phyloP scores from a whole-genome alignment of 148 eudicot species.

The Vaccinium myrtillus region DNA sequence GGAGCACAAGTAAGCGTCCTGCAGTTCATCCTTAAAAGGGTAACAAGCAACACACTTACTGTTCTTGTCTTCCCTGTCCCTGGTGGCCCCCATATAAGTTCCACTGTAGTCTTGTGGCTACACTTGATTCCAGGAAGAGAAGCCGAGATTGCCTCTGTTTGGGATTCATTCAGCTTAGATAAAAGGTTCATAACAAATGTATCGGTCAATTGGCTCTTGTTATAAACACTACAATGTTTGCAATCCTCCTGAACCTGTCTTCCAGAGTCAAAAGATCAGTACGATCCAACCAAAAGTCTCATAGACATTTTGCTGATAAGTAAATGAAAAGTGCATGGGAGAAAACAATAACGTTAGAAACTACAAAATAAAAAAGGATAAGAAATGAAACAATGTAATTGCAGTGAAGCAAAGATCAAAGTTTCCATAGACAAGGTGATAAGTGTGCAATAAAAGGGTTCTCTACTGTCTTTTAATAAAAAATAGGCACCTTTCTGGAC shows the following conservation, averaged over 20 bases:
- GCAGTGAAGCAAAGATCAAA: neutral
- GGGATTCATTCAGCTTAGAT: slow-evolving; percentile 43
- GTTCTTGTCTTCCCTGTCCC: slow-evolving; percentile 67
- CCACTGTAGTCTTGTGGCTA: slow-evolving; percentile 32
- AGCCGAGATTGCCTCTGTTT: slow-evolving; percentile 38
- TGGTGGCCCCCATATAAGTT: slow-evolving; percentile 67
- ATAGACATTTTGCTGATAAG: neutral
- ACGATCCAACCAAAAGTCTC: slow-evolving; percentile 2
- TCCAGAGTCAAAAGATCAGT: neutral
- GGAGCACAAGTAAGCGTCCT: slow-evolving; percentile 52
- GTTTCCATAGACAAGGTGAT: neutral
- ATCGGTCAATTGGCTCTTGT: slow-evolving; percentile 20
- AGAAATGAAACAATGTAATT: neutral
- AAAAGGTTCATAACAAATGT: slow-evolving; percentile 18
- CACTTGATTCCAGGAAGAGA: slow-evolving; percentile 35
- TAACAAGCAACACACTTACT: slow-evolving; percentile 35
- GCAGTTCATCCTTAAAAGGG: slow-evolving; percentile 33
- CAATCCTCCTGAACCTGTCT: slow-evolving; percentile 42
- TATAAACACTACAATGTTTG: slow-evolving; percentile 21
- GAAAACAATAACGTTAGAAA: neutral
- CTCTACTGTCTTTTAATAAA: neutral
- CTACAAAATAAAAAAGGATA: neutral
- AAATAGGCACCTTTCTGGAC: neutral
- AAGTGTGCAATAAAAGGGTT: neutral
- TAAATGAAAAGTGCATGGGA: neutral